Conservation (phyloP, 2,329 filamentous ascomycete species). For the Mariannaea sp. region DNA sequence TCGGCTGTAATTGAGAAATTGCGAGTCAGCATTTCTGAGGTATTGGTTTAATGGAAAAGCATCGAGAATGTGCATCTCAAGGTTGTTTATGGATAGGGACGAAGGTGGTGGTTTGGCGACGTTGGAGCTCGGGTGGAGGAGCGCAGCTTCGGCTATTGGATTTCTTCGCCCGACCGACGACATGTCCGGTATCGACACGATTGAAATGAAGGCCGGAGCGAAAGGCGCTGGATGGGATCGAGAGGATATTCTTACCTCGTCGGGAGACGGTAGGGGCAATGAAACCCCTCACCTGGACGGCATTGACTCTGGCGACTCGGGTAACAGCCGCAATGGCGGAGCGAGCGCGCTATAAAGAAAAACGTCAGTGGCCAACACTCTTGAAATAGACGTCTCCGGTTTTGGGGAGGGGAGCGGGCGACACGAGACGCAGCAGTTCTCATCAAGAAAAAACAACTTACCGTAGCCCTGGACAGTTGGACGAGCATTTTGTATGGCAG, state of each 20-base stretch:
- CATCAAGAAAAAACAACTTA: slow-evolving; percentile 45
- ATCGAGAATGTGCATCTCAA: not conserved
- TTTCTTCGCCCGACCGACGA: slow-evolving; percentile 28
- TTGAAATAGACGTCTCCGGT: not conserved
- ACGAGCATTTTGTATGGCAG: slow-evolving; percentile 58
- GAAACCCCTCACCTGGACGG: slow-evolving; percentile 59
- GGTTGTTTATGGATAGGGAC: slow-evolving; percentile 3
- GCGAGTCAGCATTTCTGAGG: slow-evolving; percentile 34
- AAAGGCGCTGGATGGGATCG: slow-evolving; percentile 2
- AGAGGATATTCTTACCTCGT: slow-evolving; percentile 59
- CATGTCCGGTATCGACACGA: not conserved
- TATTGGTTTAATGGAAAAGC: not conserved
- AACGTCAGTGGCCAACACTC: slow-evolving; percentile 10
- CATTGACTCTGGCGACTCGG: slow-evolving; percentile 48
- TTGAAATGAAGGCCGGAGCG: not conserved
- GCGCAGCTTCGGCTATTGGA: slow-evolving; percentile 36
- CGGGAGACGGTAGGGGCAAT: slow-evolving; percentile 65
- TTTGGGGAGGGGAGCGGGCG: not conserved
- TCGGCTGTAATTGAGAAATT: slow-evolving; percentile 69
- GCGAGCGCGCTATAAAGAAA: slow-evolving; percentile 53
- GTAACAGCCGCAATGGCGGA: slow-evolving; percentile 55
- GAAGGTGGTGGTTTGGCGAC: slow-evolving; percentile 27
- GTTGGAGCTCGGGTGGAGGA: slow-evolving; percentile 37
- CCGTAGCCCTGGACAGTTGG: slow-evolving; percentile 60
- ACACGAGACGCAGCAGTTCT: not conserved